Percentiles rank a stretch among this genome's conserved stretches.
Conservation (phyloP, 2,329 filamentous ascomycete species). For the Bipolaris oryzae region DNA sequence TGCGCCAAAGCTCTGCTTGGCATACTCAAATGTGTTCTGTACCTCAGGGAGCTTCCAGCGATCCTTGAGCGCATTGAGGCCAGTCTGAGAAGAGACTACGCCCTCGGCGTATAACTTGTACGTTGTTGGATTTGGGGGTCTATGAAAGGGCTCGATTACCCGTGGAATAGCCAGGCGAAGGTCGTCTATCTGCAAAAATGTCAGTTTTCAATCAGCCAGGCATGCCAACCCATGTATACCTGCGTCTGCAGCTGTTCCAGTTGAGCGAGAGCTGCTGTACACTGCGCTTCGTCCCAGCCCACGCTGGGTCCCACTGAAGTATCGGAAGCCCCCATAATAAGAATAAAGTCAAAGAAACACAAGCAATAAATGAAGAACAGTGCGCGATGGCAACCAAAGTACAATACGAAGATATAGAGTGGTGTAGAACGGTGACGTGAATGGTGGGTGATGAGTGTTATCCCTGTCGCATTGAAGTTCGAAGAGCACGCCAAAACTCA, state of each 20-base stretch:
- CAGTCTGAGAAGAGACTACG: conserved; percentile 43
- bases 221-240: conserved; percentile 29
- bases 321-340: conserved; percentile 31
- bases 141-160: conserved; percentile 50
- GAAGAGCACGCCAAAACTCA: conserved; percentile 3
- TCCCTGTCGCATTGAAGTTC: conserved; percentile 7
- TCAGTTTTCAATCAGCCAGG: conserved; percentile 7
- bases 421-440: conserved; percentile 10
- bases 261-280: conserved; percentile 52
- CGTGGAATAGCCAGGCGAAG: conserved; percentile 53
- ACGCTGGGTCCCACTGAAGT: conserved; percentile 21
- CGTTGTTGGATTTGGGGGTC: conserved; percentile 37
- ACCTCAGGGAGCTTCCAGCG: conserved; percentile 48
- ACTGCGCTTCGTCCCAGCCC: conserved; percentile 50
- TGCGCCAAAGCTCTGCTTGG: conserved; percentile 43
- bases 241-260: conserved; percentile 53
- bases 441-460: neutral
- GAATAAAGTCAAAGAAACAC: conserved; percentile 1
- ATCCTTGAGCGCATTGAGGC: conserved; percentile 46
- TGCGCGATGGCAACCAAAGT: neutral
- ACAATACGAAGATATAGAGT: neutral
- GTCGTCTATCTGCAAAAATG: conserved; percentile 46
- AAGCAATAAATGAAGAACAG: neutral
- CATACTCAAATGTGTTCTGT: conserved; percentile 43
- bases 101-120: conserved; percentile 49